Evolutionary conservation across 2,329 filamentous ascomycete species (phyloP).

Genomic region (Calonectria crousiana): DNA sequence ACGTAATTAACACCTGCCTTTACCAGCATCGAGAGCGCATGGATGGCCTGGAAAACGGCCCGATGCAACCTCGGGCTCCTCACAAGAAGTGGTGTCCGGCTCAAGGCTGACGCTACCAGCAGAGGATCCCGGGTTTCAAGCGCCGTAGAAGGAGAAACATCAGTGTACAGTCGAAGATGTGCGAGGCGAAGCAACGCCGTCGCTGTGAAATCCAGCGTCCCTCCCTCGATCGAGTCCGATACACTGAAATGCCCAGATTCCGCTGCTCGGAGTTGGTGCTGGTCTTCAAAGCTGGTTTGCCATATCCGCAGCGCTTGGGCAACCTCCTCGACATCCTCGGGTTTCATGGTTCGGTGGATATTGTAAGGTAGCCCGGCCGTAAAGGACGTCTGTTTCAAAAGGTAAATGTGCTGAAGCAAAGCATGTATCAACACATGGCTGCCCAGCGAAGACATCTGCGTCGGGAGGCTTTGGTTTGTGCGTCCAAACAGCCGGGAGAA

Average conservation of each 20-base stretch:
- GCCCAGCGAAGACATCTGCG: conserved; percentile 70
- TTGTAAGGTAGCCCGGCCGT: conserved; percentile 62
- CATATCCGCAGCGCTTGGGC: conserved; percentile 68
- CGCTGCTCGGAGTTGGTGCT: conserved; percentile 62
- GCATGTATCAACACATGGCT: conserved; percentile 81
- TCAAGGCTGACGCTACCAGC: conserved; percentile 71
- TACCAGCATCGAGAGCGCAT: conserved; percentile 75
- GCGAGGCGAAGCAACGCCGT: conserved; percentile 71
- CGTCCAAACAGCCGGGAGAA: conserved; percentile 68
- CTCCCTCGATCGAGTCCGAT: conserved; percentile 65
- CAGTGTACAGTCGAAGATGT: conserved; percentile 75
- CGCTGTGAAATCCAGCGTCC: conserved; percentile 75
- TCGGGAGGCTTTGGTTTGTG: conserved; percentile 59
- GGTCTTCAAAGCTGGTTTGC: conserved; percentile 70
- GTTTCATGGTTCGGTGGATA: conserved; percentile 62
- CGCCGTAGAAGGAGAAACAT: conserved; percentile 71
- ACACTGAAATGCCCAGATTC: conserved; percentile 60
- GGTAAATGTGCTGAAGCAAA: conserved; percentile 78
- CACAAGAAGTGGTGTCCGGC: conserved; percentile 68
- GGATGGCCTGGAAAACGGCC: conserved; percentile 76
- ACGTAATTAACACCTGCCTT: conserved; percentile 74
- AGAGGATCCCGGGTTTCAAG: conserved; percentile 75
- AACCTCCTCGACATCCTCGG: conserved; percentile 69
- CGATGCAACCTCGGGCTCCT: conserved; percentile 71
- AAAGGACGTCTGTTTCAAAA: conserved; percentile 73